Evolutionary conservation across 176 grass and related monocot species (phyloP).

Genomic region (Cenchrus fungigraminus): DNA sequence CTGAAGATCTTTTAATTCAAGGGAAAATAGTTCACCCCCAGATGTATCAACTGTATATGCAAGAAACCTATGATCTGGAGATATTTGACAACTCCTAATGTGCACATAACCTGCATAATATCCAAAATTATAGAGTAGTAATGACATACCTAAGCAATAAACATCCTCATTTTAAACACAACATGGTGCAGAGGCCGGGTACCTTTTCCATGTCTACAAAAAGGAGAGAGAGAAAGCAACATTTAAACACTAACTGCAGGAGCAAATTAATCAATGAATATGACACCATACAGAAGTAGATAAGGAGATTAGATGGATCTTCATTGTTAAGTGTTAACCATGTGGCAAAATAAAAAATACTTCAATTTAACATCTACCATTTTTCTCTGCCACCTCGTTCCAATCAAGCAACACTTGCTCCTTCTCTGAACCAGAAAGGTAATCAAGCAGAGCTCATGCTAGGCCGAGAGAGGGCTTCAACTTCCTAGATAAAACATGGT

Average conservation of each 20-base stretch:
- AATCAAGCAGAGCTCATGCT: conserved; percentile 54
- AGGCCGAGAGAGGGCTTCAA: conserved; percentile 48
- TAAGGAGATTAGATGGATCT: neutral
- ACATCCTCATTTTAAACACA: conserved; percentile 12
- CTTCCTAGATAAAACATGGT: conserved; percentile 78
- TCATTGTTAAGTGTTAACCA: conserved; percentile 38
- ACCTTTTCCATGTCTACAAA: neutral
- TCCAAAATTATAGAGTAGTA: conserved; percentile 11
- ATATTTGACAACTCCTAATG: conserved; percentile 84
- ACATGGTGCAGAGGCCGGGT: neutral
- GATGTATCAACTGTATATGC: conserved; percentile 91
- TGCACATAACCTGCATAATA: conserved; percentile 83
- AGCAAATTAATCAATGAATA: conserved; percentile 25
- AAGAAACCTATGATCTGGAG: conserved; percentile 87
- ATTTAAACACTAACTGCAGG: neutral
- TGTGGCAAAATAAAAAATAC: conserved; percentile 11
- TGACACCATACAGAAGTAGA: conserved; percentile 1
- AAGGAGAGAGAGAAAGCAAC: neutral
- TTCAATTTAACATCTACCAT: conserved; percentile 56
- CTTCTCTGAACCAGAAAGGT: conserved; percentile 56
- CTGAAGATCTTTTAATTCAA: conserved; percentile 81
- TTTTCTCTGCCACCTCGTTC: conserved; percentile 78
- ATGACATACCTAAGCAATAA: conserved; percentile 29
- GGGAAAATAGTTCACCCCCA: conserved; percentile 84
- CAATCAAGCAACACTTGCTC: conserved; percentile 86